phyloP scores from a whole-genome alignment of 495 filamentous ascomycete species.

The Neurospora hispaniola region DNA sequence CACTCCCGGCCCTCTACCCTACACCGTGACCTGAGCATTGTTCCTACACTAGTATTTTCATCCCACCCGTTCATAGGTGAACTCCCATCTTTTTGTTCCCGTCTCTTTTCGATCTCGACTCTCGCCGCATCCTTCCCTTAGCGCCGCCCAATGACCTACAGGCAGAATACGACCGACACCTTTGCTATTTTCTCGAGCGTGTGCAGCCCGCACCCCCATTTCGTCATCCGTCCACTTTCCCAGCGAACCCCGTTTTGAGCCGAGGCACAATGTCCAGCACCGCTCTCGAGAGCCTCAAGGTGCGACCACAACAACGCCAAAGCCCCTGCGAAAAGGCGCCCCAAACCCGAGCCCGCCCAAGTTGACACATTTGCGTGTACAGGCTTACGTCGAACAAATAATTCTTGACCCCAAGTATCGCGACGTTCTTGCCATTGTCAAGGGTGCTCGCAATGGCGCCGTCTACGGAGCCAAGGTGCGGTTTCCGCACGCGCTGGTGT shows the following conservation, averaged over 20 bases:
- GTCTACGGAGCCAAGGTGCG: slow-evolving; percentile 97
- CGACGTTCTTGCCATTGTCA: slow-evolving; percentile 70
- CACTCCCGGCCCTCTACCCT: too few species aligned
- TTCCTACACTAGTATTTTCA: not conserved
- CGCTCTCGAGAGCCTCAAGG: slow-evolving; percentile 25
- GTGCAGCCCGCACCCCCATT: not conserved
- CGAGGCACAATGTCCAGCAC: slow-evolving; percentile 25
- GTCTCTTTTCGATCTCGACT: not conserved
- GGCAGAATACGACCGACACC: not conserved
- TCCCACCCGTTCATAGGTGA: not conserved
- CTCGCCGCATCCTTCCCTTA: not conserved
- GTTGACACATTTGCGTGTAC: slow-evolving; percentile 8
- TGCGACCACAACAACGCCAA: slow-evolving; percentile 8
- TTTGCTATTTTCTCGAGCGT: not conserved
- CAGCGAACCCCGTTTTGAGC: slow-evolving; percentile 9
- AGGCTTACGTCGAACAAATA: slow-evolving; percentile 50
- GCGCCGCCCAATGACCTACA: not conserved
- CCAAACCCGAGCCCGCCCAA: not conserved
- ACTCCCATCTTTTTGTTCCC: not conserved
- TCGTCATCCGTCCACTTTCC: not conserved
- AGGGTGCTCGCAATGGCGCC: slow-evolving; percentile 89
- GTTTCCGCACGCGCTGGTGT: slow-evolving; percentile 96
- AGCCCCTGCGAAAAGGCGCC: not conserved
- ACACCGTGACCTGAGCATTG: not conserved
- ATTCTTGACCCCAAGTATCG: slow-evolving; percentile 76